Evolutionary conservation across 2,329 filamentous ascomycete species (phyloP).

Genomic region (Penicillium fuscoglaucum): DNA sequence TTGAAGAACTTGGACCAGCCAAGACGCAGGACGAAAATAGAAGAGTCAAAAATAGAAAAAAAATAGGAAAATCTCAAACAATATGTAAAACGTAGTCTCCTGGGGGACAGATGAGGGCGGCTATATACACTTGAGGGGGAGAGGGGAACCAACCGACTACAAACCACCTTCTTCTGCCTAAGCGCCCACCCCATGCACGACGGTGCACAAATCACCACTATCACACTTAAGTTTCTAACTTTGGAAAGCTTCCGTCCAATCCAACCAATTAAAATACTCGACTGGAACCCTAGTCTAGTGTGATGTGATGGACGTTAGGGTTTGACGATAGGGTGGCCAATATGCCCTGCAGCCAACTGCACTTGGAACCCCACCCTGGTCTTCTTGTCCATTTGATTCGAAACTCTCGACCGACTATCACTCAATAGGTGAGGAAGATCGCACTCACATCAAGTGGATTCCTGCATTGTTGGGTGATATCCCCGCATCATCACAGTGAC

Average conservation of each 20-base stretch:
- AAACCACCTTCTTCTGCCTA: conserved; percentile 9
- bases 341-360: conserved; percentile 15
- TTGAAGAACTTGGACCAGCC: conserved; percentile 45
- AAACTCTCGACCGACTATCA: background rate
- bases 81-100: conserved; percentile 19
- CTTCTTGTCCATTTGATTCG: background rate
- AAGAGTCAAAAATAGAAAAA: conserved; percentile 31
- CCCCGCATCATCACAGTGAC: conserved; percentile 9
- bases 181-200: conserved; percentile 25
- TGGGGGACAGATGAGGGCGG: conserved; percentile 28
- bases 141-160: conserved; percentile 5
- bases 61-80: conserved; percentile 37
- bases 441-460: background rate
- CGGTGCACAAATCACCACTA: conserved; percentile 22
- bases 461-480: background rate
- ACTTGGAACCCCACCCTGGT: background rate
- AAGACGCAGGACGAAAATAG: conserved; percentile 42
- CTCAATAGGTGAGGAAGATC: background rate
- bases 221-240: conserved; percentile 24
- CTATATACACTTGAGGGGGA: conserved; percentile 34
- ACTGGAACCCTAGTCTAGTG: background rate
- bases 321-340: conserved; percentile 11
- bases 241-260: conserved; percentile 4
- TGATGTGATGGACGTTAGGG: conserved; percentile 1
- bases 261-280: conserved; percentile 8